These are phyloP conservation scores for Pyrenophora seminiperda DNA, from an alignment of 2,329 filamentous ascomycete species.

Conservation along the genomic window DNA sequence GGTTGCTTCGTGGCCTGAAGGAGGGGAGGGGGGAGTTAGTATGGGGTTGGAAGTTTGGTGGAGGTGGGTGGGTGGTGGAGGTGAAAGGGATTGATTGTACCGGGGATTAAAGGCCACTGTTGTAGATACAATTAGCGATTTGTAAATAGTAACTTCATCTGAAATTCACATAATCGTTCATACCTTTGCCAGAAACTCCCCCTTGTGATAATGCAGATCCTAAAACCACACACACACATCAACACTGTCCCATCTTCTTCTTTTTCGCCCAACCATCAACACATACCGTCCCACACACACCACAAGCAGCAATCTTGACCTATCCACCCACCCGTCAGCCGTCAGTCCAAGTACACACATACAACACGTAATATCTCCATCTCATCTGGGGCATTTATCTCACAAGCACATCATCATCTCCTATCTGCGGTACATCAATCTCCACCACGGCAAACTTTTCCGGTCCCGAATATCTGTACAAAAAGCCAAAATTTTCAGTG, in stretches of 20 bases:
- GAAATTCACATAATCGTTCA: neutral
- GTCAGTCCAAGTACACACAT: no score
- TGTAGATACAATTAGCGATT: no score
- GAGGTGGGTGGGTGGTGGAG: neutral
- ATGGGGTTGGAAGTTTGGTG: no score
- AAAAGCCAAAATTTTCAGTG: neutral
- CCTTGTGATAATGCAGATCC: constrained; percentile 36
- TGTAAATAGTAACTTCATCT: neutral
- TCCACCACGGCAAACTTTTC: constrained; percentile 28
- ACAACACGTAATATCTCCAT: neutral
- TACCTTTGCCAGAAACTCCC: constrained; percentile 32
- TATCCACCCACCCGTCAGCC: neutral
- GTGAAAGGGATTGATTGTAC: constrained; percentile 5
- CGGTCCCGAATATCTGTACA: constrained; percentile 24
- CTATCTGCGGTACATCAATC: constrained; percentile 24
- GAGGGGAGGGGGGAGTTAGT: no score
- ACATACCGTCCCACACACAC: constrained; percentile 32
- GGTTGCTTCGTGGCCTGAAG: constrained; percentile 70
- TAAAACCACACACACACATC: neutral
- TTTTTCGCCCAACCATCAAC: neutral
- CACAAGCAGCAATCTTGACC: constrained; percentile 34
- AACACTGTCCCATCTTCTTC: no score
- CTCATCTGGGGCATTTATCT: neutral
- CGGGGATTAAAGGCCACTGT: constrained; percentile 32
- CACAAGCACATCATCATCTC: constrained; percentile 33